phyloP scores from a whole-genome alignment of 139 green algal species.

The Closterium sp. region DNA sequence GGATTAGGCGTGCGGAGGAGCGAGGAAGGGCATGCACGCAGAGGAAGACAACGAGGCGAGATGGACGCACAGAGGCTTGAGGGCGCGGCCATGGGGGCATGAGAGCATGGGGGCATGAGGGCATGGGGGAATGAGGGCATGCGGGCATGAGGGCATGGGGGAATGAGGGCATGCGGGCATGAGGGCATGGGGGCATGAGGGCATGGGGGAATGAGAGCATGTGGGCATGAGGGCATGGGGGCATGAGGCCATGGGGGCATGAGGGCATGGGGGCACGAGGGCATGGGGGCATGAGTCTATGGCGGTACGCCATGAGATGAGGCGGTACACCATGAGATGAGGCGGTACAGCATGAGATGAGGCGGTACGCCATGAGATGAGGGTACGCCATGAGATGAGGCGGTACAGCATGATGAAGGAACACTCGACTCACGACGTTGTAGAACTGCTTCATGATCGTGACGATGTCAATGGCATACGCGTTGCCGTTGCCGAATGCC shows the following conservation, averaged over 20 bases:
- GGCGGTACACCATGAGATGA: too few species aligned
- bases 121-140: too few species aligned
- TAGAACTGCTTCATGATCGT: slow-evolving; percentile 32
- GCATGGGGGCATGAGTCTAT: neutral
- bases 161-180: neutral
- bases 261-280: neutral
- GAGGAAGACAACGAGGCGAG: neutral
- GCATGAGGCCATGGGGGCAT: neutral
- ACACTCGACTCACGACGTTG: slow-evolving; percentile 7
- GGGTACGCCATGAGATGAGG: too few species aligned
- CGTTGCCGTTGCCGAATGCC: slow-evolving; percentile 29
- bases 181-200: neutral
- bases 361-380: too few species aligned
- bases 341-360: too few species aligned
- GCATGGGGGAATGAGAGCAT: too few species aligned
- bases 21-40: neutral
- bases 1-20: too few species aligned
- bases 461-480: slow-evolving; percentile 31
- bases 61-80: neutral
- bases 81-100: neutral
- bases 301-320: too few species aligned
- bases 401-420: too few species aligned
- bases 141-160: neutral
- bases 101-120: too few species aligned
- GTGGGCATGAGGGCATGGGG: neutral